phyloP scores from a whole-genome alignment of 2,329 filamentous ascomycete genomes.

The Penicillium sp. region DNA sequence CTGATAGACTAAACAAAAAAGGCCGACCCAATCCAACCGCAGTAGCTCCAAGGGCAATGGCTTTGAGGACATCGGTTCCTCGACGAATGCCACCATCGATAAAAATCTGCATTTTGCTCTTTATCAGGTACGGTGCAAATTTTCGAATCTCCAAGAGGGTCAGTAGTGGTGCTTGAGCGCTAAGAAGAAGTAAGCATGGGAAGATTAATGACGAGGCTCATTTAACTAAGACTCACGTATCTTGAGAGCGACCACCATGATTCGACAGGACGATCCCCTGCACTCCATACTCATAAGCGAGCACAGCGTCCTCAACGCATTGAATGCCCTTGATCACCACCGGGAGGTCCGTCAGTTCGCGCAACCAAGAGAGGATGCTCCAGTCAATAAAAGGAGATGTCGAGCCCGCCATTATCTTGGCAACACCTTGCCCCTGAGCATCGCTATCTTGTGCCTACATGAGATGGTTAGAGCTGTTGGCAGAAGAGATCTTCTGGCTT shows the following conservation, averaged over 20 bases:
- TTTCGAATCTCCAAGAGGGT: conserved; percentile 63
- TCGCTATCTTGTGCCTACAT: conserved; percentile 12
- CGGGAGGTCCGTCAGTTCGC: conserved; percentile 35
- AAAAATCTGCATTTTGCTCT: conserved; percentile 58
- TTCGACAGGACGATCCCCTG: conserved; percentile 46
- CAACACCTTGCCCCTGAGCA: conserved; percentile 25
- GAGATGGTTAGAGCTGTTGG: neutral
- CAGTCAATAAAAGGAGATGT: conserved; percentile 32
- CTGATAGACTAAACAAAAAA: conserved; percentile 58
- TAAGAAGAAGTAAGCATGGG: conserved; percentile 6
- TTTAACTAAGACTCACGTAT: conserved; percentile 30
- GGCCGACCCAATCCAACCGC: conserved; percentile 64
- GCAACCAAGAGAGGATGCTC: conserved; percentile 42
- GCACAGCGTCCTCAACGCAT: conserved; percentile 50
- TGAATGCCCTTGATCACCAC: conserved; percentile 46
- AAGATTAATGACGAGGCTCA: neutral
- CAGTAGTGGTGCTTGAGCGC: conserved; percentile 52
- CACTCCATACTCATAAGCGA: conserved; percentile 47
- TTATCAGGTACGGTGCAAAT: conserved; percentile 60
- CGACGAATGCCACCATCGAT: conserved; percentile 66
- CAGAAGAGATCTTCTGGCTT: neutral
- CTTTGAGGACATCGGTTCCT: conserved; percentile 68
- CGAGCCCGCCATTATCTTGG: conserved; percentile 30
- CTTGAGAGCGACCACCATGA: conserved; percentile 49
- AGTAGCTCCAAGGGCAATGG: conserved; percentile 63